Conservation (phyloP, 2,329 filamentous ascomycete species). For the Aspergillus fructus region DNA sequence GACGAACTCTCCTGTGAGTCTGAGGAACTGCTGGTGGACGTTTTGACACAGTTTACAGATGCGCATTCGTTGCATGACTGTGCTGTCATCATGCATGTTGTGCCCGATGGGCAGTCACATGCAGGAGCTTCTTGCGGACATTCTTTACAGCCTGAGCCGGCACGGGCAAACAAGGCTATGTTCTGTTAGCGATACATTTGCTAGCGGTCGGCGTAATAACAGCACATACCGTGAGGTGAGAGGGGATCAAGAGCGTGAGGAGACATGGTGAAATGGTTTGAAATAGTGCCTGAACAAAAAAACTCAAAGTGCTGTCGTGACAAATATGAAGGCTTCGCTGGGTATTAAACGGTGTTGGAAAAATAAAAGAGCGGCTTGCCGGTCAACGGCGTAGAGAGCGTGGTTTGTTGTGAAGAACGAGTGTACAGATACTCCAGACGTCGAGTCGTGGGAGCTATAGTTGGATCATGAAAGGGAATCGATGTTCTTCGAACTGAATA, state of each 20-base stretch:
- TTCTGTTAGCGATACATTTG: not conserved
- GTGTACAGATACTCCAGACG: slow-evolving; percentile 31
- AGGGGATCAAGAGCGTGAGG: slow-evolving; percentile 21
- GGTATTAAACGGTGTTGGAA: slow-evolving; percentile 1
- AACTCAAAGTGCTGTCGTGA: slow-evolving; percentile 7
- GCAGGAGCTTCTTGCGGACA: slow-evolving; percentile 55
- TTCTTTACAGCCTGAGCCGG: slow-evolving; percentile 51
- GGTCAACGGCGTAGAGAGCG: slow-evolving; percentile 31
- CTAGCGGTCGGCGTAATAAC: not conserved
- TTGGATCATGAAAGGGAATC: slow-evolving; percentile 25
- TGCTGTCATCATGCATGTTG: slow-evolving; percentile 61
- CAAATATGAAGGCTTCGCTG: slow-evolving; percentile 1
- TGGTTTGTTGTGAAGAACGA: slow-evolving; percentile 22
- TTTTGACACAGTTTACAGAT: slow-evolving; percentile 54
- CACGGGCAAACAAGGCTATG: slow-evolving; percentile 22
- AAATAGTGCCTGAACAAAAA: not conserved
- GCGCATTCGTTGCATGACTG: slow-evolving; percentile 62
- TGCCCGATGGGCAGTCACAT: slow-evolving; percentile 56
- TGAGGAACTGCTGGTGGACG: slow-evolving; percentile 35
- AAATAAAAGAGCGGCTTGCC: slow-evolving; percentile 26
- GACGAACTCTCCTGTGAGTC: slow-evolving; percentile 14
- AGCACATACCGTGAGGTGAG: slow-evolving; percentile 23
- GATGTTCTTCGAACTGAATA: slow-evolving; percentile 19
- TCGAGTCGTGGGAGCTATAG: slow-evolving; percentile 37
- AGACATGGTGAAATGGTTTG: slow-evolving; percentile 28